These are phyloP conservation scores for Thinopyrum elongatum DNA, from an alignment of 176 grass and related monocot species.

Conservation along the genomic window DNA sequence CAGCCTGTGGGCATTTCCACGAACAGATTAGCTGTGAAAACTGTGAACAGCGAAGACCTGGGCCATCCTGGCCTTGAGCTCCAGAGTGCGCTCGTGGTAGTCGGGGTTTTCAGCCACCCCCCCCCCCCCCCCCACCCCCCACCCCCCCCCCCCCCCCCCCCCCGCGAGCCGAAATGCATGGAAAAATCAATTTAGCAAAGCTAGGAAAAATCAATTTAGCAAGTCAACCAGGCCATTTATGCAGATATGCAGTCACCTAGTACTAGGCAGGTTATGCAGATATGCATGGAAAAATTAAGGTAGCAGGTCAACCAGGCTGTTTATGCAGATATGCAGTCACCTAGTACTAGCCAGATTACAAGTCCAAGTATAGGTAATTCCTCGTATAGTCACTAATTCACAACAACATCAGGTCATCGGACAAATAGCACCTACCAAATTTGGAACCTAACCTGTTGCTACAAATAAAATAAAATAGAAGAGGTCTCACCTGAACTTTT, in stretches of 20 bases:
- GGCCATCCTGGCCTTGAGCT: neutral
- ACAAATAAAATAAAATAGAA: neutral
- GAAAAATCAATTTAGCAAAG: neutral
- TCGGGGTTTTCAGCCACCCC: too few relatives aligned
- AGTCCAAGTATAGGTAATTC: neutral
- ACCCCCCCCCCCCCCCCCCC: too few relatives aligned
- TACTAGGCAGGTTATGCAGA: too few relatives aligned
- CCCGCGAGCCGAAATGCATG: neutral
- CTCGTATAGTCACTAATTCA: neutral
- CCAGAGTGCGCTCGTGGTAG: too few relatives aligned
- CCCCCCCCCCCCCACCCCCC: too few relatives aligned
- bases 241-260: too few relatives aligned
- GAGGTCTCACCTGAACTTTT: constrained; percentile 59
- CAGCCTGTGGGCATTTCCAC: too few relatives aligned
- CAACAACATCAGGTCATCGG: neutral
- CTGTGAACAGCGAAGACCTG: too few relatives aligned
- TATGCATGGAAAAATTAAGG: too few relatives aligned
- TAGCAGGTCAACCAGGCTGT: neutral
- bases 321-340: neutral
- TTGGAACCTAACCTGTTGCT: neutral
- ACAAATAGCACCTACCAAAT: neutral
- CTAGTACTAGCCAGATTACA: neutral
- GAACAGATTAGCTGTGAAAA: too few relatives aligned
- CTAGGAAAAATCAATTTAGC: neutral
- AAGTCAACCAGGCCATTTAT: too few relatives aligned